A percentile compares a stretch with the other conserved stretches of the same genome.
Conservation (phyloP, 208 protist species). For the Leishmania tropica region DNA sequence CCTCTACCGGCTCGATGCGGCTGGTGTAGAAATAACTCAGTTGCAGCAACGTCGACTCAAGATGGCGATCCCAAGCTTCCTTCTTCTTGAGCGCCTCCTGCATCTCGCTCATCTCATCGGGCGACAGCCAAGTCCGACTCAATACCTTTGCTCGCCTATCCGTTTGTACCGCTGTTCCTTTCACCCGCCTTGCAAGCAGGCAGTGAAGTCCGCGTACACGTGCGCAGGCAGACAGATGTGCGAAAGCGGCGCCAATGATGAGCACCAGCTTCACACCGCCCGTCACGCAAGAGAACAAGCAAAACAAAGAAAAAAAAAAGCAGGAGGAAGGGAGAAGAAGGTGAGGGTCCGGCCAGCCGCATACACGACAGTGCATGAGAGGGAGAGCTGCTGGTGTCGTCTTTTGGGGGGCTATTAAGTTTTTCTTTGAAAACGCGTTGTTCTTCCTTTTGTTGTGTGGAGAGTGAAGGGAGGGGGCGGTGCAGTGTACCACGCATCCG, state of each 20-base stretch:
- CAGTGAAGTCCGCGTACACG: background rate
- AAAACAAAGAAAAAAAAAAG: background rate
- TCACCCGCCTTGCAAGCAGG: background rate
- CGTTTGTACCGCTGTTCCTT: background rate
- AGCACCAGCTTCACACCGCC: background rate
- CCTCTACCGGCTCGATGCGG: constrained; percentile 67
- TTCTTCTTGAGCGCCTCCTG: constrained; percentile 22
- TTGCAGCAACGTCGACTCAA: constrained; percentile 53
- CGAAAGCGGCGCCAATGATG: background rate
- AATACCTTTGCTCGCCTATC: background rate
- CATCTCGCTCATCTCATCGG: background rate
- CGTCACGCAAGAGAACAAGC: background rate
- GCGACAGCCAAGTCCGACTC: background rate
- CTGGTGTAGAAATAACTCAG: constrained; percentile 62
- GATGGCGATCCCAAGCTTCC: constrained; percentile 70
- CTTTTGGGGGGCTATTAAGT: background rate
- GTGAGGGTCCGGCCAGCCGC: background rate
- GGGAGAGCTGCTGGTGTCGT: background rate
- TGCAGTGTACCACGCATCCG: background rate
- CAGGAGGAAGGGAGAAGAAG: background rate
- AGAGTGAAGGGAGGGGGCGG: too few relatives aligned
- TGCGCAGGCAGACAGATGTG: background rate
- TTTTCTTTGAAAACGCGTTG: background rate
- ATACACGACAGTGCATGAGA: background rate
- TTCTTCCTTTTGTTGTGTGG: background rate